A percentile compares a stretch with the other conserved stretches of the same genome.
These are phyloP conservation scores for Dichotomopilus funicola DNA, from an alignment of 2,329 filamentous ascomycete genomes.

Conservation along the genomic window DNA sequence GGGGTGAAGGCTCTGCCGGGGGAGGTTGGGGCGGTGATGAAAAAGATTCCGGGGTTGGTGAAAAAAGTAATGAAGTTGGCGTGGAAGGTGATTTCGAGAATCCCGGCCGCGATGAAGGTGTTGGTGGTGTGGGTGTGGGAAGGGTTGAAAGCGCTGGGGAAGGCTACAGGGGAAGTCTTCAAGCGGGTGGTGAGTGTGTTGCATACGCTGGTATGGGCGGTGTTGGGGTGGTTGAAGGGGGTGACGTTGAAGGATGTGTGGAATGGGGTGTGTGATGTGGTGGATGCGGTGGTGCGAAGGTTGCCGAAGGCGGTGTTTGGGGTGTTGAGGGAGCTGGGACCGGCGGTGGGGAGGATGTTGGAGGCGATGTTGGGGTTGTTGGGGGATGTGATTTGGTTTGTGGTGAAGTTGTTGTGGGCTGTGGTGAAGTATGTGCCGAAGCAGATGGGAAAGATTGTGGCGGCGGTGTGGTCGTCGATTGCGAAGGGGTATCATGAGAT, in stretches of 20 bases:
- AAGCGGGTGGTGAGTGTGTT: conserved; percentile 29
- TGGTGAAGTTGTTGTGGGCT: conserved; percentile 24
- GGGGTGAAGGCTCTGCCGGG: conserved; percentile 13
- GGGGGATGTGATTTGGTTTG: conserved; percentile 26
- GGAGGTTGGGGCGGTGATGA: conserved; percentile 17
- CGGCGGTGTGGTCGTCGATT: conserved; percentile 27
- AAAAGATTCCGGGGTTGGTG: conserved; percentile 22
- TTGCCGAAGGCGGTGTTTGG: conserved; percentile 24
- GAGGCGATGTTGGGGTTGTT: conserved; percentile 28
- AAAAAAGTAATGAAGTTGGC: conserved; percentile 16
- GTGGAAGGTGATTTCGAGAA: conserved; percentile 19
- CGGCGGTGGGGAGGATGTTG: conserved; percentile 26
- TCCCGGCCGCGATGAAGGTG: conserved; percentile 25
- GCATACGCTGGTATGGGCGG: conserved; percentile 32
- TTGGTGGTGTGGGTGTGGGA: conserved; percentile 28
- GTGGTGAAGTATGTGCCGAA: conserved; percentile 31
- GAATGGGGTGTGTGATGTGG: conserved; percentile 30
- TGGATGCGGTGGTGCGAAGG: conserved; percentile 22
- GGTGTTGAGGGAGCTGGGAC: conserved; percentile 22
- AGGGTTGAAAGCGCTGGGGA: conserved; percentile 24
- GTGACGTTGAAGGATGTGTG: conserved; percentile 37
- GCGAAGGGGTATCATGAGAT: conserved; percentile 31
- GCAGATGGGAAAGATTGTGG: conserved; percentile 29
- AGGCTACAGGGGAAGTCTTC: conserved; percentile 24
- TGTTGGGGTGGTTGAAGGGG: conserved; percentile 29